phyloP scores from a whole-genome alignment of 2,329 filamentous ascomycete species.

The Aspergillus novofumigatus region DNA sequence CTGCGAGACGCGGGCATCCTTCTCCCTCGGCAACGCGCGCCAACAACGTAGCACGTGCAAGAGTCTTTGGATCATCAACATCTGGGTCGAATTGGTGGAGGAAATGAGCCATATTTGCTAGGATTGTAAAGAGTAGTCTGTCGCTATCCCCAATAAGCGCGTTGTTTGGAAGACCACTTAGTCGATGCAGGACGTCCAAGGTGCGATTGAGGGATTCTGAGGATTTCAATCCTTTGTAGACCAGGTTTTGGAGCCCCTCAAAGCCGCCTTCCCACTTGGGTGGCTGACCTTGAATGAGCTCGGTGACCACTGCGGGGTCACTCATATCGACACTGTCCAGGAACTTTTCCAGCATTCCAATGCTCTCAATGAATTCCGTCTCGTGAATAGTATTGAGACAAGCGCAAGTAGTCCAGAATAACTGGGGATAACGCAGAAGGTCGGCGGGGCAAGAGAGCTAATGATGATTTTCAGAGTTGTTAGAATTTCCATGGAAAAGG shows the following conservation, averaged over 20 bases:
- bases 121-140: slow-evolving; percentile 75
- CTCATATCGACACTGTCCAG: slow-evolving; percentile 78
- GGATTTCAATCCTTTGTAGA: slow-evolving; percentile 90
- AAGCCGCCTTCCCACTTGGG: slow-evolving; percentile 85
- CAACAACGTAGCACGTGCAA: slow-evolving; percentile 65
- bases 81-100: slow-evolving; percentile 71
- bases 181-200: slow-evolving; percentile 69
- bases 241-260: slow-evolving; percentile 75
- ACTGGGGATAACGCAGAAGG: slow-evolving; percentile 82
- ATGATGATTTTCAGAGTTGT: slow-evolving; percentile 93
- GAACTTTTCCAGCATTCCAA: slow-evolving; percentile 86
- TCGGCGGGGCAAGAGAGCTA: slow-evolving; percentile 73
- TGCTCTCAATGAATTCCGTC: slow-evolving; percentile 83
- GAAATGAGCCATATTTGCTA: slow-evolving; percentile 89
- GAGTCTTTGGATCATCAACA: slow-evolving; percentile 51
- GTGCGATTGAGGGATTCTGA: slow-evolving; percentile 76
- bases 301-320: slow-evolving; percentile 62
- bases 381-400: slow-evolving; percentile 97
- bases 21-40: slow-evolving; percentile 69
- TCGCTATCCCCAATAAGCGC: slow-evolving; percentile 76
- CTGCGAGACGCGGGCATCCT: slow-evolving; percentile 62
- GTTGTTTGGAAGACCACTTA: slow-evolving; percentile 75
- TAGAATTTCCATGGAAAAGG: slow-evolving; percentile 96
- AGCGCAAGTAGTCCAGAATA: slow-evolving; percentile 97
- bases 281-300: slow-evolving; percentile 74